These are phyloP conservation scores for Infundibulicybe gibba DNA, from an alignment of 768 basidiomycete species.

Conservation along the genomic window DNA sequence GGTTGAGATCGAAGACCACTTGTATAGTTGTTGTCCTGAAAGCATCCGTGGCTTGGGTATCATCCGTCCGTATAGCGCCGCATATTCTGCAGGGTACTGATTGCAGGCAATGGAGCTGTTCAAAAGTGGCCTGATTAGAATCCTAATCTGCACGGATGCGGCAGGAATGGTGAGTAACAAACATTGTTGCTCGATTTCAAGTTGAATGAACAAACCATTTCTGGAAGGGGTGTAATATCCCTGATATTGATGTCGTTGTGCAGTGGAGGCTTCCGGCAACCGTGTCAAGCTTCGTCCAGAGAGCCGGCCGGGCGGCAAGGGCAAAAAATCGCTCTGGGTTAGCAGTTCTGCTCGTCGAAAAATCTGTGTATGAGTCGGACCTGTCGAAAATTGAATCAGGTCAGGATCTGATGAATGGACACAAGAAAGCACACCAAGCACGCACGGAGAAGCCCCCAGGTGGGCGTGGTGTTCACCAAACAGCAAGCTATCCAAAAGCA, in stretches of 20 bases:
- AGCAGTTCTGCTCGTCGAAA: conserved; percentile 15
- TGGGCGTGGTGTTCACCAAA: too few relatives aligned
- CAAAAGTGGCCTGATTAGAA: conserved; percentile 16
- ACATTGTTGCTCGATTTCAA: too few relatives aligned
- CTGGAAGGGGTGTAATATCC: conserved; percentile 17
- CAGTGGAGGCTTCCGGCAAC: conserved; percentile 25
- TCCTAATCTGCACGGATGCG: conserved; percentile 33
- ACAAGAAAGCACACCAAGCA: background rate
- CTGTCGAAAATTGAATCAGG: background rate
- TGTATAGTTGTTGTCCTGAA: too few relatives aligned
- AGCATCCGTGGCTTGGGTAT: too few relatives aligned
- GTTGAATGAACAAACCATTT: background rate
- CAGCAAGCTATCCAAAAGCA: background rate
- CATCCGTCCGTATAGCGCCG: conserved; percentile 23
- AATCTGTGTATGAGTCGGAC: conserved; percentile 7
- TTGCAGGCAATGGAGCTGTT: conserved; percentile 18
- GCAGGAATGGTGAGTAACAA: conserved; percentile 27
- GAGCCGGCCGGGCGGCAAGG: conserved; percentile 24
- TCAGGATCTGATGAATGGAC: background rate
- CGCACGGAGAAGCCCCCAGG: background rate
- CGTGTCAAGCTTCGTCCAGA: conserved; percentile 23
- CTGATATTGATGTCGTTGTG: conserved; percentile 25
- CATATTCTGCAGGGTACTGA: conserved; percentile 12
- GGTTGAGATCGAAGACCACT: conserved; percentile 19
- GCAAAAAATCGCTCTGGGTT: conserved; percentile 9